phyloP scores from a whole-genome alignment of 163 green algal species.

The Volvox carteri region DNA sequence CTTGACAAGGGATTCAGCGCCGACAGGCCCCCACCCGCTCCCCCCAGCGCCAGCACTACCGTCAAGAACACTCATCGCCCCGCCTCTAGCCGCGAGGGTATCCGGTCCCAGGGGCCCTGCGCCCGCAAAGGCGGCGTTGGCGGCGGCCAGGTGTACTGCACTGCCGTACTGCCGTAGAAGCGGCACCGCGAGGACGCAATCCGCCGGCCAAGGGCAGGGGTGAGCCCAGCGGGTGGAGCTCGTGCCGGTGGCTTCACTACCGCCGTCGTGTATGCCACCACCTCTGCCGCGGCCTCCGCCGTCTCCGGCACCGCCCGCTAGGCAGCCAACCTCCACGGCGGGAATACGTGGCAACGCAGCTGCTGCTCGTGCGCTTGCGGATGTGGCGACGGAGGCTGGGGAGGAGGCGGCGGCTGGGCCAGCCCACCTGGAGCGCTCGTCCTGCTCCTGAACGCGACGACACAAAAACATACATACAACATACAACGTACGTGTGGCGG shows the following conservation, averaged over 20 bases:
- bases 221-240: background rate
- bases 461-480: too few relatives aligned
- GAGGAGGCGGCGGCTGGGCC: too few relatives aligned
- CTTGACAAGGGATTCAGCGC: background rate
- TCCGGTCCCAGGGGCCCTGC: too few relatives aligned
- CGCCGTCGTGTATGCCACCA: background rate
- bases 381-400: too few relatives aligned
- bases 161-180: background rate
- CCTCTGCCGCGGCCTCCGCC: background rate
- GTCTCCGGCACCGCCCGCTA: background rate
- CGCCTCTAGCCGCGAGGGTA: too few relatives aligned
- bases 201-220: background rate
- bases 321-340: background rate
- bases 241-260: background rate
- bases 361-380: background rate
- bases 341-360: background rate
- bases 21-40: background rate
- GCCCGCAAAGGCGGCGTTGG: constrained; percentile 1
- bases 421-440: too few relatives aligned
- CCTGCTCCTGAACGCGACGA: too few relatives aligned
- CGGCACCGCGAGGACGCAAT: constrained; percentile 12
- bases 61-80: too few relatives aligned
- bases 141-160: background rate
- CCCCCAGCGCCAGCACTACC: background rate
- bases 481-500: too few relatives aligned